Percentiles rank a stretch among this genome's conserved stretches.
These are phyloP conservation scores for Kwoniella sp. DNA, from an alignment of 768 basidiomycete species.

Conservation along the genomic window DNA sequence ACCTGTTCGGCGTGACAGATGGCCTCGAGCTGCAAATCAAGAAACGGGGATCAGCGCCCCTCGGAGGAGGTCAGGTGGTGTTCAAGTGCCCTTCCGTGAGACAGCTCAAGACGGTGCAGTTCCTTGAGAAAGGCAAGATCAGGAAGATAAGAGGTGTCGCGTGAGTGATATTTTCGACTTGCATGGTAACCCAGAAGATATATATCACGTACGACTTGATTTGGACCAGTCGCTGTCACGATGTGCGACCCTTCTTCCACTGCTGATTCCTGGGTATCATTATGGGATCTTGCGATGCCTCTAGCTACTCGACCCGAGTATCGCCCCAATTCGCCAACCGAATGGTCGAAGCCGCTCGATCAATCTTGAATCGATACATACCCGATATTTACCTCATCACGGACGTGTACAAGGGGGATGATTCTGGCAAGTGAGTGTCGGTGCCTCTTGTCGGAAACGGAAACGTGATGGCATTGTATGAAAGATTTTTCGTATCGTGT, in stretches of 20 bases:
- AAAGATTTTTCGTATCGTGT: no score
- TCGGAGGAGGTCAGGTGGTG: constrained; percentile 89
- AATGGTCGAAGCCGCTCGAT: constrained; percentile 92
- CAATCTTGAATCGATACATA: constrained; percentile 90
- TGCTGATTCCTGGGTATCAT: not conserved
- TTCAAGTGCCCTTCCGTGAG: constrained; percentile 92
- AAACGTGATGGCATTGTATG: not conserved
- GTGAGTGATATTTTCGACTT: constrained; percentile 66
- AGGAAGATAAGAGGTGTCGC: constrained; percentile 94
- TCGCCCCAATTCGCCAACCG: constrained; percentile 97
- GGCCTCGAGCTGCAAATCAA: constrained; percentile 92
- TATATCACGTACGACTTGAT: not conserved
- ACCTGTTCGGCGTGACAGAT: constrained; percentile 85
- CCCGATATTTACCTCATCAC: constrained; percentile 98
- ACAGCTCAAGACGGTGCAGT: constrained; percentile 88
- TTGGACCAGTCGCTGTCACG: no score
- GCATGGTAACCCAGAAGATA: not conserved
- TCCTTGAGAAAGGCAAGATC: constrained; percentile 86
- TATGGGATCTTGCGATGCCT: not conserved
- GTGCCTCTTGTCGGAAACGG: not conserved
- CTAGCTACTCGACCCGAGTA: constrained; percentile 90
- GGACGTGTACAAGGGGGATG: constrained; percentile 96
- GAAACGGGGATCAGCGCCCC: constrained; percentile 86
- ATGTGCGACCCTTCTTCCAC: no score
- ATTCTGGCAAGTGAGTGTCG: constrained; percentile 83